These are phyloP conservation scores for Eustoma russellianum DNA, from an alignment of 257 asterid species.

Conservation along the genomic window DNA sequence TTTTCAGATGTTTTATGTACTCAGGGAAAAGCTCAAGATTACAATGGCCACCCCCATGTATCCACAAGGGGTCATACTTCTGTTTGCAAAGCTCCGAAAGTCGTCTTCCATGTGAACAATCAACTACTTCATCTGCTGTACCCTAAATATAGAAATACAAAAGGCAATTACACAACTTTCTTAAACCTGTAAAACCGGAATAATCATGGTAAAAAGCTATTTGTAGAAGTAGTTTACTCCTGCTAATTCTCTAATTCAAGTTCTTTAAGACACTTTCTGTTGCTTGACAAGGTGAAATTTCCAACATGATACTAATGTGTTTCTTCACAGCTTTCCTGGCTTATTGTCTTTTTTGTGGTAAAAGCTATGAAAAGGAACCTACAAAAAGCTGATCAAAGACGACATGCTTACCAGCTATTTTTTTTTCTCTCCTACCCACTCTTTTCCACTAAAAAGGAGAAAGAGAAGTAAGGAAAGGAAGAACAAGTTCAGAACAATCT, in stretches of 20 bases:
- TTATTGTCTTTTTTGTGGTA: too few relatives aligned
- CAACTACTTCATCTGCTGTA: slow-evolving; percentile 90
- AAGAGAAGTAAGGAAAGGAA: not conserved
- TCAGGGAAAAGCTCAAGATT: slow-evolving; percentile 91
- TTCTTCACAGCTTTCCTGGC: too few relatives aligned
- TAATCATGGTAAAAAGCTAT: not conserved
- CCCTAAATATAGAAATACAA: slow-evolving; percentile 37
- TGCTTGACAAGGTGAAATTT: too few relatives aligned
- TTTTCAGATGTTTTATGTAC: slow-evolving; percentile 76
- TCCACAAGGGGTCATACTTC: slow-evolving; percentile 84
- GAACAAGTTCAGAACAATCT: not conserved
- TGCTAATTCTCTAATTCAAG: too few relatives aligned
- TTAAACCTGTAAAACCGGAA: not conserved
- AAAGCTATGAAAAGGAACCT: too few relatives aligned
- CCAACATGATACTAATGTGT: too few relatives aligned
- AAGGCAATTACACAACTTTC: not conserved
- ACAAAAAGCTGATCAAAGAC: too few relatives aligned
- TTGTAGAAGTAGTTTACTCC: too few relatives aligned
- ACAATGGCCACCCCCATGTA: slow-evolving; percentile 91
- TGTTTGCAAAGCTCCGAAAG: slow-evolving; percentile 80
- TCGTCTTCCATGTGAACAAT: slow-evolving; percentile 87
- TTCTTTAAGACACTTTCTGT: too few relatives aligned
- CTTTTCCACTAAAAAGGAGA: not conserved
- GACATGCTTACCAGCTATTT: too few relatives aligned
- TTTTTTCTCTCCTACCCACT: too few relatives aligned